These are phyloP conservation scores for Myriosclerotinia duriaeana DNA, from an alignment of 2,329 filamentous ascomycete species.

Conservation along the genomic window DNA sequence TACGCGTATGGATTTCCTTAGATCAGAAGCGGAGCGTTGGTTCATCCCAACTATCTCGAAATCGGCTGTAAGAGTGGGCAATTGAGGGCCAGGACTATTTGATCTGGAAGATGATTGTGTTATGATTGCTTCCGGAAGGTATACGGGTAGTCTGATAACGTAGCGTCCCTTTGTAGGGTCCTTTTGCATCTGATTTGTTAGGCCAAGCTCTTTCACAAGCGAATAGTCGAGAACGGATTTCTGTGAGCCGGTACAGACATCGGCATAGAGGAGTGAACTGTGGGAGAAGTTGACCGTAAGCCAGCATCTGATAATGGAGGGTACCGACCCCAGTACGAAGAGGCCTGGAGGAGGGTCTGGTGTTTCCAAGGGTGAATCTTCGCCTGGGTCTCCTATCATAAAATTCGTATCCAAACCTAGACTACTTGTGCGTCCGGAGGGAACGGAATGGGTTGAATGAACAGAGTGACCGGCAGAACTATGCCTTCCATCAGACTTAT, in stretches of 20 bases:
- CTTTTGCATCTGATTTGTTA: conserved; percentile 64
- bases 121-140: conserved; percentile 86
- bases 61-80: conserved; percentile 76
- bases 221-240: conserved; percentile 77
- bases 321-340: conserved; percentile 82
- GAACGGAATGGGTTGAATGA: conserved; percentile 67
- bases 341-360: conserved; percentile 79
- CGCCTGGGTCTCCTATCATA: conserved; percentile 59
- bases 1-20: conserved; percentile 71
- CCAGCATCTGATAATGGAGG: conserved; percentile 95
- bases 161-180: conserved; percentile 61
- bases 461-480: conserved; percentile 88
- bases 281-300: conserved; percentile 88
- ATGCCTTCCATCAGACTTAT: conserved; percentile 93
- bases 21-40: conserved; percentile 50
- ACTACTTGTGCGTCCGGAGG: conserved; percentile 81
- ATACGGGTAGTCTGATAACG: conserved; percentile 76
- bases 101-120: conserved; percentile 73
- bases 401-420: conserved; percentile 77
- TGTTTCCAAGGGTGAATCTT: conserved; percentile 68
- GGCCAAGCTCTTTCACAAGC: conserved; percentile 71
- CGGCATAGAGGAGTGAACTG: conserved; percentile 83
- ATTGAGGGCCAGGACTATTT: conserved; percentile 69
- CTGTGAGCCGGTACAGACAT: conserved; percentile 88
- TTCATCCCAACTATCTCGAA: conserved; percentile 71